Base-by-base conservation (phyloP, 257 asterid species). In the Petunia secreta region DNA sequence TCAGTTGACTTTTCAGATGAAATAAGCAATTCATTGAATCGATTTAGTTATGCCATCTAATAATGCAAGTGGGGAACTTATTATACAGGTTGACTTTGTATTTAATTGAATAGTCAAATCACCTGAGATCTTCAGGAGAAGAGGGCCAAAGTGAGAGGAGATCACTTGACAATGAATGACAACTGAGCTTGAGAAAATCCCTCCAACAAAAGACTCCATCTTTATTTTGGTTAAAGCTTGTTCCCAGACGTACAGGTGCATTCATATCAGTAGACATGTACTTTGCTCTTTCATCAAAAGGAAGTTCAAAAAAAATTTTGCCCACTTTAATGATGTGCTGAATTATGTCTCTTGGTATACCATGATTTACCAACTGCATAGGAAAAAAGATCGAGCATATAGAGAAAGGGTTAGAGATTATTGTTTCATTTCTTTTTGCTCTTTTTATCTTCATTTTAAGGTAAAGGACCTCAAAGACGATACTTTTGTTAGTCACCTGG, bases 281-380 rank as follows among this genome's bases (percentile, higher is more conserved):
- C 62, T 83, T 82, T 40, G 82, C 65, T 80, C 88, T 85, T 46
- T 82, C 79, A 14, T 77, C 82, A 5, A 81, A 83, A 1, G 89
- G 85, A 54, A 83, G 89, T 64, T 86, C 85, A 53, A 86, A 86
- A 54, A 86, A 83, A 5, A 68, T 67, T 34, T 62, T 68, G 1
- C 79, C 55, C 0, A 9, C 84, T 41, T 81, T 83, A 25, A 81
- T 81, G 73, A 79, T 81, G 25, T 46, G 65, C 1, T n/a, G 16
- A 11, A 81, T 71, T 2, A 78, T 54, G 1, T 81, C 82, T 1
- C 48, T 55, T 11, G 79, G 58, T 46, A 86, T 86, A 3, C 84
- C 85, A 81, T 86, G 89, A 75, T 86, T 86, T 44, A 84, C 77
- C 68, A 86, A 46, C 89, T 86, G 84, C 85, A 3, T 15, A 73